Conservation (phyloP, 2,329 filamentous ascomycete genomes). For the Pezicula radicicola region DNA sequence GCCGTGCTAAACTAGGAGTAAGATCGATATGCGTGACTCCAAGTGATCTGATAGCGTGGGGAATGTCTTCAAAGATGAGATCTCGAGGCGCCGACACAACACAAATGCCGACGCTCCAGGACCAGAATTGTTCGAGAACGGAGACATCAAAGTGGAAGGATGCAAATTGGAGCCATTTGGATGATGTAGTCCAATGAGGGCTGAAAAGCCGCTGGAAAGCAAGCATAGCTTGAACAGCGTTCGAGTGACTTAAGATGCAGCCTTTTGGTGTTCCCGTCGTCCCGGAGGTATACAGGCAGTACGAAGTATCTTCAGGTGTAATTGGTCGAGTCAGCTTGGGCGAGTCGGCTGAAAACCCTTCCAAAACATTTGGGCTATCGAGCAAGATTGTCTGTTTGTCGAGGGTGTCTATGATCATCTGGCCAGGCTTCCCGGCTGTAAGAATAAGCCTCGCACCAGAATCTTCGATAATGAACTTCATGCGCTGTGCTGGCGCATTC, state of each 20-base stretch:
- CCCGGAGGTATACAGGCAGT: conserved; percentile 34
- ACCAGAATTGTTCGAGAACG: conserved; percentile 93
- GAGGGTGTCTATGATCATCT: conserved; percentile 30
- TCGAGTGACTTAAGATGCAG: conserved; percentile 84
- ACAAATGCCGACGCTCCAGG: conserved; percentile 85
- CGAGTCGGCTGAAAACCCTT: conserved; percentile 16
- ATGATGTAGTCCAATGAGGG: conserved; percentile 68
- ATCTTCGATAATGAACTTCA: conserved; percentile 45
- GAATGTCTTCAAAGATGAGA: conserved; percentile 79
- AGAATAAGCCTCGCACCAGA: conserved; percentile 64
- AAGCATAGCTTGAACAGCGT: conserved; percentile 84
- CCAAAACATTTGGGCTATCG: conserved; percentile 19
- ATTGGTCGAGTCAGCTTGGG: conserved; percentile 17
- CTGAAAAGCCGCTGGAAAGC: conserved; percentile 78
- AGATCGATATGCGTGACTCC: conserved; percentile 87
- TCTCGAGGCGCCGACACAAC: conserved; percentile 81
- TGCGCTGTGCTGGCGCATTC: conserved; percentile 29
- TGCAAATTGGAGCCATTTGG: conserved; percentile 88
- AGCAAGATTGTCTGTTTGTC: conserved; percentile 18
- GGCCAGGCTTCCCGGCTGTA: conserved; percentile 44
- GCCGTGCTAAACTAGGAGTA: conserved; percentile 79
- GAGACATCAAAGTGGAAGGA: conserved; percentile 95
- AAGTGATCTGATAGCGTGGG: conserved; percentile 66
- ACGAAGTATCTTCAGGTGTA: conserved; percentile 23
- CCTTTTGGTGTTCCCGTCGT: conserved; percentile 35